phyloP scores from a whole-genome alignment of 371 early-diverging fungal genomes.

The Mucor sp. region DNA sequence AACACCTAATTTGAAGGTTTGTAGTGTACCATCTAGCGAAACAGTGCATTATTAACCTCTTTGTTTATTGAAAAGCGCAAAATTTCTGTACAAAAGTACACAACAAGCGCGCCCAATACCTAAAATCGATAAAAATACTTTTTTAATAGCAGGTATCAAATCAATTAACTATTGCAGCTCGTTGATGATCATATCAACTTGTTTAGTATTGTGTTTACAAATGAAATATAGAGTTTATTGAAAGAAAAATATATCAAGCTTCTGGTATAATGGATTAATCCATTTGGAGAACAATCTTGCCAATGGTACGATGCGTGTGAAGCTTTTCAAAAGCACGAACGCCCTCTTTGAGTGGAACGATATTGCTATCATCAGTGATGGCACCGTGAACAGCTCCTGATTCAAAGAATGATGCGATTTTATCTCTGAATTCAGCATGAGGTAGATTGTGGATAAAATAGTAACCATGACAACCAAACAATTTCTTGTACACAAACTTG shows the following conservation, averaged over 20 bases:
- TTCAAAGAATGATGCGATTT: constrained; percentile 14
- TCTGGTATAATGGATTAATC: neutral
- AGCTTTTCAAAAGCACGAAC: constrained; percentile 42
- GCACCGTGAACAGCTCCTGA: neutral
- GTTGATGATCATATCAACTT: too few species aligned
- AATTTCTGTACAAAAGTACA: too few species aligned
- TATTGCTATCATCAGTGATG: neutral
- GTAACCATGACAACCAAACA: constrained; percentile 11
- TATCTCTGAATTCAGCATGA: constrained; percentile 1
- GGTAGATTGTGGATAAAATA: neutral
- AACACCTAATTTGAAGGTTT: too few species aligned
- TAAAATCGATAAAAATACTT: too few species aligned
- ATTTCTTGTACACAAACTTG: neutral
- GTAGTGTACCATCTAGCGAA: too few species aligned
- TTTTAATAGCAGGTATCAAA: too few species aligned
- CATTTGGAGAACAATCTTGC: constrained; percentile 52
- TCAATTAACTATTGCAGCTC: too few species aligned
- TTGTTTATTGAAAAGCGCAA: too few species aligned
- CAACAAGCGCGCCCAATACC: too few species aligned
- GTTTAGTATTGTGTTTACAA: too few species aligned
- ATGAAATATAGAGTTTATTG: too few species aligned
- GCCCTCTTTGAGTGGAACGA: constrained; percentile 44
- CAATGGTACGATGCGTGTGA: constrained; percentile 45
- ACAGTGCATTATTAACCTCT: too few species aligned
- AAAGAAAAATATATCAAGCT: neutral